Evolutionary conservation across 306 rosid genomes (phyloP).

Genomic region (Corylus americana): DNA sequence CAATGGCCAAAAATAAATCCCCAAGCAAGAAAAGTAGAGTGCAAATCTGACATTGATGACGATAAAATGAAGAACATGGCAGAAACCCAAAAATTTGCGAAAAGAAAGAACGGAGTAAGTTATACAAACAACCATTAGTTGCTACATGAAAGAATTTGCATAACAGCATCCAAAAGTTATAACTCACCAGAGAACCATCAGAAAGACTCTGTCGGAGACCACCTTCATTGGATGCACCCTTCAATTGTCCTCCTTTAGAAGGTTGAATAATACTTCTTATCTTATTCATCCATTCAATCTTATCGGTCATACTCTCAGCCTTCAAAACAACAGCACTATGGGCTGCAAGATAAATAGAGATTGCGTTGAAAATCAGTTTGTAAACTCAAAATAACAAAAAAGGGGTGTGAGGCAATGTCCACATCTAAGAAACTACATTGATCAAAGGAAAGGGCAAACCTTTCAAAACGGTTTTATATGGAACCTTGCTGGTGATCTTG

Average conservation of each 20-base stretch:
- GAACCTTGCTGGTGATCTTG: constrained; percentile 80
- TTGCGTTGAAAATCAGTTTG: constrained; percentile 7
- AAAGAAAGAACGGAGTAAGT: background rate
- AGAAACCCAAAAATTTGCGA: background rate
- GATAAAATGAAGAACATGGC: background rate
- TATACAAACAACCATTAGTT: background rate
- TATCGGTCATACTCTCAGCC: constrained; percentile 82
- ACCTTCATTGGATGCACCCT: constrained; percentile 64
- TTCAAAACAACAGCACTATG: constrained; percentile 82
- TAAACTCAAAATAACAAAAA: background rate
- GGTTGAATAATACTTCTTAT: constrained; percentile 81
- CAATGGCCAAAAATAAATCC: constrained; percentile 3
- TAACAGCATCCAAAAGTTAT: background rate
- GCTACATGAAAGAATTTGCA: background rate
- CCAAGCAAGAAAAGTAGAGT: background rate
- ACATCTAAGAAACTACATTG: constrained; percentile 1
- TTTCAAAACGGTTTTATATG: constrained; percentile 93
- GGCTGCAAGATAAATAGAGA: constrained; percentile 52
- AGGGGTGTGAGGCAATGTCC: background rate
- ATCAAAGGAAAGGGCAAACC: constrained; percentile 40
- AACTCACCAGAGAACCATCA: constrained; percentile 92
- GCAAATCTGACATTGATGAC: background rate
- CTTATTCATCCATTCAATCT: constrained; percentile 84
- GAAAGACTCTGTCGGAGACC: constrained; percentile 88
- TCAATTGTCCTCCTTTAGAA: constrained; percentile 64